Conservation (phyloP, 495 filamentous ascomycete genomes). For the Daldinia grandis region DNA sequence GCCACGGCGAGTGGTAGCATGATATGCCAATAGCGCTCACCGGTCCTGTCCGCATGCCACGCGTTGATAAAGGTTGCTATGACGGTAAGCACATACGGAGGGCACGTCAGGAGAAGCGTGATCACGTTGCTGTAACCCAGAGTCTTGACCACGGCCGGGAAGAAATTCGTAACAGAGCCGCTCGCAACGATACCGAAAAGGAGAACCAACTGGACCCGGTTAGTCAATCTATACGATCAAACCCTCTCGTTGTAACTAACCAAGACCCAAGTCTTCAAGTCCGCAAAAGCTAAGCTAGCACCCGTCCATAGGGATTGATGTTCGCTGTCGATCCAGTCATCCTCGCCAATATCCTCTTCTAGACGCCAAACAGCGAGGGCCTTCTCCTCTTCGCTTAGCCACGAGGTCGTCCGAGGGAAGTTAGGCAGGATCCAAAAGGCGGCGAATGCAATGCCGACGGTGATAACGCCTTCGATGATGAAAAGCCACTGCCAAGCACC, state of each 20-base stretch:
- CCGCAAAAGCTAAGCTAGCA: slow-evolving; percentile 72
- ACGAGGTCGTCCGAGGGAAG: slow-evolving; percentile 78
- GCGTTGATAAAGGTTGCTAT: slow-evolving; percentile 76
- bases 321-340: slow-evolving; percentile 72
- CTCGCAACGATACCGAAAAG: slow-evolving; percentile 76
- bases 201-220: slow-evolving; percentile 61
- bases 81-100: slow-evolving; percentile 76
- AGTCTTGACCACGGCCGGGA: slow-evolving; percentile 83
- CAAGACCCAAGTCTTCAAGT: slow-evolving; percentile 77
- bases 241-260: slow-evolving; percentile 48
- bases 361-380: slow-evolving; percentile 74
- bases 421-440: slow-evolving; percentile 75
- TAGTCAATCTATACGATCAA: slow-evolving; percentile 5
- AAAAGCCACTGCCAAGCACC: slow-evolving; percentile 73
- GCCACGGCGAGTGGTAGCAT: slow-evolving; percentile 72
- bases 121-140: slow-evolving; percentile 63
- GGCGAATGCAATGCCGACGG: slow-evolving; percentile 53
- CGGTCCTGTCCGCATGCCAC: slow-evolving; percentile 80
- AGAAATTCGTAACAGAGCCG: slow-evolving; percentile 86
- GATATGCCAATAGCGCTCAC: slow-evolving; percentile 83
- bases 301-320: slow-evolving; percentile 73
- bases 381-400: slow-evolving; percentile 75
- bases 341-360: slow-evolving; percentile 80
- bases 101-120: slow-evolving; percentile 79
- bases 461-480: slow-evolving; percentile 77